Conservation (phyloP, 176 grass and related monocot genomes). For the Rhynchospora tenuis region DNA sequence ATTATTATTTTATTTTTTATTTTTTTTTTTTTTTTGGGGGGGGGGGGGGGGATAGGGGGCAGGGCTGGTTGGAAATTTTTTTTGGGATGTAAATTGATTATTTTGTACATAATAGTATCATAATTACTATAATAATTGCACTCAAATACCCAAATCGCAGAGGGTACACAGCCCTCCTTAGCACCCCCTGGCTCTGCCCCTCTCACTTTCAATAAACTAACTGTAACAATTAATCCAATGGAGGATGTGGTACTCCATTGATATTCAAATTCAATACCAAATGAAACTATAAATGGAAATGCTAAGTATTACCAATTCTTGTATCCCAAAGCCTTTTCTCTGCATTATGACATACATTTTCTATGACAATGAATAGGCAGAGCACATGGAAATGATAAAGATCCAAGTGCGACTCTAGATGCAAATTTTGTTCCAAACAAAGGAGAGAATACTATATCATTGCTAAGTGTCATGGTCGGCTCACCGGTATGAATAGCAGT, state of each 20-base stretch:
- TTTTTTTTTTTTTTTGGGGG: too few relatives aligned
- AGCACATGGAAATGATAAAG: constrained; percentile 52
- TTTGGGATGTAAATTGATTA: too few relatives aligned
- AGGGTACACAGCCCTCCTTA: too few relatives aligned
- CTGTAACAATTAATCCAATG: not conserved
- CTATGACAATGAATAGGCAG: constrained; percentile 31
- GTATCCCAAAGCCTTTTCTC: not conserved
- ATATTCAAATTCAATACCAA: not conserved
- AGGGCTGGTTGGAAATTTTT: too few relatives aligned
- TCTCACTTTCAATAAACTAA: not conserved
- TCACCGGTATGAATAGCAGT: constrained; percentile 61
- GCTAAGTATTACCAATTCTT: not conserved
- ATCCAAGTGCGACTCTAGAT: constrained; percentile 35
- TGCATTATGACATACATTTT: not conserved
- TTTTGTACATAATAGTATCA: too few relatives aligned
- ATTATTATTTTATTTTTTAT: too few relatives aligned
- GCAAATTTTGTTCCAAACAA: constrained; percentile 32
- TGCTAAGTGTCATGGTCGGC: constrained; percentile 91
- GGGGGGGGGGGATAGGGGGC: too few relatives aligned
- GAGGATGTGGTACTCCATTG: not conserved
- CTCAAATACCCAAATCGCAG: too few relatives aligned
- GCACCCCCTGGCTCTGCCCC: too few relatives aligned
- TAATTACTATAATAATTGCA: too few relatives aligned
- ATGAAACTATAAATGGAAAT: not conserved
- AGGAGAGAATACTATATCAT: constrained; percentile 68